A percentile compares a stretch with the other conserved stretches of the same genome.
Evolutionary conservation across 2,329 filamentous ascomycete species (phyloP).

Genomic region (Pestalotiopsis sp.): DNA sequence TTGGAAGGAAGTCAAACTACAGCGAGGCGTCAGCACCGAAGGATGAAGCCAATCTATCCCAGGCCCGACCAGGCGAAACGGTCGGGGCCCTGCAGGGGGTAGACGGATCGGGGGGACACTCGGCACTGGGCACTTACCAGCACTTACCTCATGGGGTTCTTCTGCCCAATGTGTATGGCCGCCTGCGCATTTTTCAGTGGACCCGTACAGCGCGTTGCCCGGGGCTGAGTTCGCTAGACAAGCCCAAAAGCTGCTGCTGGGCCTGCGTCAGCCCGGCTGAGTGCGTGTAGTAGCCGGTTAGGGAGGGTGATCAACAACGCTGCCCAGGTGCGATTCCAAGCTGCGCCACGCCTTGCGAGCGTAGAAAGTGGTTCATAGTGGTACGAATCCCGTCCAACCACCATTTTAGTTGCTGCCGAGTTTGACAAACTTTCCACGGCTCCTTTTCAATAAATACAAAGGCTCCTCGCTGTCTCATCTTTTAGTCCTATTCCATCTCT

Average conservation of each 20-base stretch:
- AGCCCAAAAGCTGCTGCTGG: neutral
- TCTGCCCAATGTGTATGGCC: neutral
- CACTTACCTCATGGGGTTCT: conserved; percentile 1
- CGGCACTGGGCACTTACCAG: neutral
- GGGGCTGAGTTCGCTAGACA: conserved; percentile 12
- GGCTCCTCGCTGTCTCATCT: neutral
- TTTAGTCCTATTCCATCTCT: neutral
- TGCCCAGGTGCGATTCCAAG: neutral
- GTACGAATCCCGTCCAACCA: neutral
- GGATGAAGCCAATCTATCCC: conserved; percentile 4
- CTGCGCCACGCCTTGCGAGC: neutral
- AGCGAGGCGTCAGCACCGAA: conserved; percentile 1
- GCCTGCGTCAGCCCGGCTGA: conserved; percentile 8
- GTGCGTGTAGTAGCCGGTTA: neutral
- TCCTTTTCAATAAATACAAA: neutral
- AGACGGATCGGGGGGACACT: neutral
- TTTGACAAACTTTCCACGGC: neutral
- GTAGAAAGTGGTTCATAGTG: neutral
- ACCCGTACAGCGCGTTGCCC: neutral
- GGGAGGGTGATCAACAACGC: neutral
- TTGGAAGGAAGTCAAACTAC: neutral
- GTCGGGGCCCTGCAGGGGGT: neutral
- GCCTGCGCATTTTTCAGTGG: conserved; percentile 8
- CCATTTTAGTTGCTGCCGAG: neutral
- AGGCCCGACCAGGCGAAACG: neutral